A percentile compares a stretch with the other conserved stretches of the same genome.
phyloP scores from a whole-genome alignment of 2,329 filamentous ascomycete genomes.

The Trichoderma oligosporum region DNA sequence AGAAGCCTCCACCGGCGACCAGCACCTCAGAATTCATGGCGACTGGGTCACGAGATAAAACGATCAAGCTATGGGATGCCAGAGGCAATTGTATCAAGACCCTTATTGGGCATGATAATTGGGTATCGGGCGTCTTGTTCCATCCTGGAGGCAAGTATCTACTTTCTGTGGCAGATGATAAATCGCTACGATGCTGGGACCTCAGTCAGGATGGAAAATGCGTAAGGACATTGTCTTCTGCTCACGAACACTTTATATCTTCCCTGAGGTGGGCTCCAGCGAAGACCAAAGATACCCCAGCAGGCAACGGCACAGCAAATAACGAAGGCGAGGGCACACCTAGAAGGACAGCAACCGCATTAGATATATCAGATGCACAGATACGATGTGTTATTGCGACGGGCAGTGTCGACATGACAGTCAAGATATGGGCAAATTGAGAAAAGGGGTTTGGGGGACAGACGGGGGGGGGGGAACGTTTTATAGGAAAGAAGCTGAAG shows the following conservation, averaged over 20 bases:
- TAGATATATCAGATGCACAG: conserved; percentile 48
- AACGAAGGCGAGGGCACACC: conserved; percentile 36
- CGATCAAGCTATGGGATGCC: conserved; percentile 82
- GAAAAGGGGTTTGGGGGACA: background rate
- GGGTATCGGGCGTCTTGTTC: conserved; percentile 81
- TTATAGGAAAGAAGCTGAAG: background rate
- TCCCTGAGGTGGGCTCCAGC: conserved; percentile 83
- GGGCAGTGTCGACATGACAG: conserved; percentile 75
- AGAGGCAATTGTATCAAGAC: conserved; percentile 82
- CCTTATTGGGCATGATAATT: conserved; percentile 86
- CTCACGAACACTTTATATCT: conserved; percentile 79
- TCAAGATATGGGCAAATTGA: conserved; percentile 70
- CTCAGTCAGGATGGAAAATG: conserved; percentile 83
- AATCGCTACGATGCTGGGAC: conserved; percentile 92
- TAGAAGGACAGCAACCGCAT: conserved; percentile 43
- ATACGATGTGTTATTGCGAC: conserved; percentile 85
- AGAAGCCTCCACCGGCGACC: conserved; percentile 70
- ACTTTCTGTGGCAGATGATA: conserved; percentile 81
- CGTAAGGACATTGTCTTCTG: conserved; percentile 73
- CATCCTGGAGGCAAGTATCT: conserved; percentile 91
- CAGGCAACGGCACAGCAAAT: conserved; percentile 18
- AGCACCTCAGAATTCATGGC: conserved; percentile 84
- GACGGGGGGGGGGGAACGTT: background rate
- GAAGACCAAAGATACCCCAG: conserved; percentile 27
- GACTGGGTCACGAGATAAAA: conserved; percentile 85